Percentiles rank a stretch among this genome's conserved stretches.
Evolutionary conservation across 2,329 filamentous ascomycete genomes (phyloP).

Genomic region (Ophiostoma sp.): DNA sequence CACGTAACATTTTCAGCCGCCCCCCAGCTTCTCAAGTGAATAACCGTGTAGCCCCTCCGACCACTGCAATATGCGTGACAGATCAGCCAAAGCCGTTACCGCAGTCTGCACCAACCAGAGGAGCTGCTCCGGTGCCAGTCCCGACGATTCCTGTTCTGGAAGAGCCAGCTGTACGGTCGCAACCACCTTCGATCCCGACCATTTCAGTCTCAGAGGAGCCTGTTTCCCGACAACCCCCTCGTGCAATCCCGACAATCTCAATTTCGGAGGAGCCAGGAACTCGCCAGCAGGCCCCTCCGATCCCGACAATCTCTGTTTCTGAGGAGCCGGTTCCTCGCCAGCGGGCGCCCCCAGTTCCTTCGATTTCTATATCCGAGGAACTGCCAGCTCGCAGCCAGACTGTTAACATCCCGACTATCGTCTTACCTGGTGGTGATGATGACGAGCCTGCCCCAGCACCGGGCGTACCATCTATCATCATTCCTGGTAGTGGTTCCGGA

Average conservation of each 20-base stretch:
- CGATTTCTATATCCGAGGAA: neutral
- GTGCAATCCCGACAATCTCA: slow-evolving; percentile 40
- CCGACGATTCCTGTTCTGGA: slow-evolving; percentile 16
- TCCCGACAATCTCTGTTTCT: neutral
- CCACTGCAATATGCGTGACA: slow-evolving; percentile 30
- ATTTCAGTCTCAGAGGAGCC: slow-evolving; percentile 34
- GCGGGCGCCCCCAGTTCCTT: neutral
- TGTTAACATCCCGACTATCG: slow-evolving; percentile 39
- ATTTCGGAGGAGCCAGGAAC: slow-evolving; percentile 2
- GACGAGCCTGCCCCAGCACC: slow-evolving; percentile 1
- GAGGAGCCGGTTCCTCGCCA: neutral
- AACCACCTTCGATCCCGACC: slow-evolving; percentile 32
- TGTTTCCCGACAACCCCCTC: slow-evolving; percentile 29
- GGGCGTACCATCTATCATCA: neutral
- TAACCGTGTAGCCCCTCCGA: slow-evolving; percentile 31
- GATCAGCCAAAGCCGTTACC: neutral
- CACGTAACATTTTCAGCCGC: slow-evolving; percentile 28
- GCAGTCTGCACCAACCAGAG: neutral
- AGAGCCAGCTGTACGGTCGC: slow-evolving; percentile 10
- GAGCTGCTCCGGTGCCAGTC: slow-evolving; percentile 12
- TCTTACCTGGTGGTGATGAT: slow-evolving; percentile 34
- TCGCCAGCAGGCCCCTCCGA: neutral
- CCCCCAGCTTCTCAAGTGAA: slow-evolving; percentile 44
- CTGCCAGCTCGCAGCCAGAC: slow-evolving; percentile 21
- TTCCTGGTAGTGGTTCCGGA: slow-evolving; percentile 22